phyloP scores from a whole-genome alignment of 208 protist genomes.

The Trypanosoma cruzi region DNA sequence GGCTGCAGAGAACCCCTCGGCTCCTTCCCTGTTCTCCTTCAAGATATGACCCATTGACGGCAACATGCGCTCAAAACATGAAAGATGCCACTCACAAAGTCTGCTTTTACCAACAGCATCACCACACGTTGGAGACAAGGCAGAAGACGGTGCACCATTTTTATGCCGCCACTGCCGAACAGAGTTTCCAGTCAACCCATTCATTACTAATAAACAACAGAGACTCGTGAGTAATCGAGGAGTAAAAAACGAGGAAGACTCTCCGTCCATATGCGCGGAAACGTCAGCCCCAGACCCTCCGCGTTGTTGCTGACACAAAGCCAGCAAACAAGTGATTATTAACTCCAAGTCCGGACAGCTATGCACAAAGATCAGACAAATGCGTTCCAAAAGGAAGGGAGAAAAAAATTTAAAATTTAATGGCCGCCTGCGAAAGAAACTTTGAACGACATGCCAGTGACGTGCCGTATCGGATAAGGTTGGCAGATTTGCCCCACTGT shows the following conservation, averaged over 20 bases:
- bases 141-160: constrained; percentile 17
- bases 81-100: constrained; percentile 18
- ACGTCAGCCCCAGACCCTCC: not conserved
- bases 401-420: constrained; percentile 4
- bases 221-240: constrained; percentile 28
- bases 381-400: constrained; percentile 27
- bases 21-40: not conserved
- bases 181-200: constrained; percentile 10
- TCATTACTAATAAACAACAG: constrained; percentile 26
- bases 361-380: constrained; percentile 34
- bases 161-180: constrained; percentile 21
- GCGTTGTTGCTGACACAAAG: constrained; percentile 12
- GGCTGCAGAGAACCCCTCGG: not conserved
- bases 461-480: constrained; percentile 15
- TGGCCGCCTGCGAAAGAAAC: not conserved
- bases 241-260: constrained; percentile 18
- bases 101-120: not conserved
- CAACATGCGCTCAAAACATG: constrained; percentile 10
- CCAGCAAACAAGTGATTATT: constrained; percentile 17
- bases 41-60: not conserved
- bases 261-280: not conserved
- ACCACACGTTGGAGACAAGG: not conserved
- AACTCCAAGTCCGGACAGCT: constrained; percentile 33
- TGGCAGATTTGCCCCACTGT: constrained; percentile 2
- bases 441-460: constrained; percentile 16